Evolutionary conservation across 352 stramenopile species (phyloP), one percentile per base, ranked within the genome.

Genomic region (Achlya hypogyna): DNA sequence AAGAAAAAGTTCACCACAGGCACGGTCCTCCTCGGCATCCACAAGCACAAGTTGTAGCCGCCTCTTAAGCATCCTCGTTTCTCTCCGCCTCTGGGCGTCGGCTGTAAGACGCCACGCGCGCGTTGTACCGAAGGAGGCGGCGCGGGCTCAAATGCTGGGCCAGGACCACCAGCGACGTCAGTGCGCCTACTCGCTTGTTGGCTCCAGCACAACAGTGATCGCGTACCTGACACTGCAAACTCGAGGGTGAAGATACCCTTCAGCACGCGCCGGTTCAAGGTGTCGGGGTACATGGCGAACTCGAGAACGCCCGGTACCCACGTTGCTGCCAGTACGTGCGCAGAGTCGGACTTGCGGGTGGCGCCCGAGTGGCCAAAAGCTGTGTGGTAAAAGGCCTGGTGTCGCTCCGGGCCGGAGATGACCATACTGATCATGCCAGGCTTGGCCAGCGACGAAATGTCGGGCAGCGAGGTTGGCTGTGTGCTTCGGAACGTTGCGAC

Each of bases 1-100:
- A 92, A 90, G 65, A 82, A 74, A 52, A 92, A 92, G 66, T 81
- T 92, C 49, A 90, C 81, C 12, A 76, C 74, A 29, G 71, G 81
- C 67, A 89, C 80, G 56, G 89, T 81, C 72, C 74, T 92, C 14
- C 28, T 89, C 22, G 83, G 83, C 10, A 89, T 91, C 72, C 79
- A 80, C 53, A 90, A 92, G 65, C 79, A 92, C 73, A 78, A 83
- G 45, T 51, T 90, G 42, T 91, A 83, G 75, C 23, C 29, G 23
- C 51, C 31, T 71, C 62, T 51, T 3, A 54, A 69, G n/a, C n/a
- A n/a, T n/a, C n/a, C n/a, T n/a, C n/a, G n/a, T n/a, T n/a, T n/a
- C 9, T 53, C 38, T 47, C 10, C 38, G 10, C 10, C 20, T 20
- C 38, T 47, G 10, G 38, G 10, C 38, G 38, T 47, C 38, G 38